A percentile compares a stretch with the other conserved stretches of the same genome.
phyloP scores from a whole-genome alignment of 768 basidiomycete species.

The Mycena amicta region DNA sequence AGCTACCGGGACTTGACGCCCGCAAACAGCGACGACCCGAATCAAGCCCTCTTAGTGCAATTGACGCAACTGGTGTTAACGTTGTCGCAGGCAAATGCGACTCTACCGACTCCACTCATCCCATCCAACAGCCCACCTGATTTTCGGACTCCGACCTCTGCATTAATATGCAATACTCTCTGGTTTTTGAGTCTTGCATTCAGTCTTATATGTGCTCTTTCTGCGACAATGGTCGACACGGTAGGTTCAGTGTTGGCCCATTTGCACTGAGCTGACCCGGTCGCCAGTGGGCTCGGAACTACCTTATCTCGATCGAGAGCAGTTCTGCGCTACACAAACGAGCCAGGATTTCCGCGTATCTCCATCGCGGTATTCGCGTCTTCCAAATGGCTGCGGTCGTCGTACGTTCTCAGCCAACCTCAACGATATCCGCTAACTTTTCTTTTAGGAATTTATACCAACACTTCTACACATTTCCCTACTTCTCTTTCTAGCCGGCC shows the following conservation, averaged over 20 bases:
- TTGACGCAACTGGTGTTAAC: slow-evolving; percentile 12
- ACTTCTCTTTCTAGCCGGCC: slow-evolving; percentile 52
- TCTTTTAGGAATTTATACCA: slow-evolving; percentile 46
- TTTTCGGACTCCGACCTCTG: slow-evolving; percentile 30
- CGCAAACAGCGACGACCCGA: slow-evolving; percentile 16
- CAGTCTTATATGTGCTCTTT: slow-evolving; percentile 43
- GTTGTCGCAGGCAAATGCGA: slow-evolving; percentile 10
- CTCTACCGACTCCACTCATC: neutral
- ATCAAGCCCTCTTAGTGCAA: slow-evolving; percentile 11
- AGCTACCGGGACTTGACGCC: slow-evolving; percentile 26
- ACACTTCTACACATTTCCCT: slow-evolving; percentile 51
- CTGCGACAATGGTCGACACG: slow-evolving; percentile 48
- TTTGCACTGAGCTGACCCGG: neutral
- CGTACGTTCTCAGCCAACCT: no score
- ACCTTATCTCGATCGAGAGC: slow-evolving; percentile 37
- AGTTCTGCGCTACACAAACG: slow-evolving; percentile 39
- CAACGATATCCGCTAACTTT: no score
- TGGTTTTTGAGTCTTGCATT: slow-evolving; percentile 51
- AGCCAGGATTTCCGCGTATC: slow-evolving; percentile 44
- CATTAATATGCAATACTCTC: slow-evolving; percentile 41
- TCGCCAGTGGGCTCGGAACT: slow-evolving; percentile 45
- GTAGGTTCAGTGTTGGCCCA: neutral
- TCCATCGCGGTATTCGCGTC: slow-evolving; percentile 39
- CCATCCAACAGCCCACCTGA: slow-evolving; percentile 12
- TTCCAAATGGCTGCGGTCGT: no score